Evolutionary conservation across 1,284 basidiomycete genomes (phyloP).

Genomic region (Wolfiporia cocos): DNA sequence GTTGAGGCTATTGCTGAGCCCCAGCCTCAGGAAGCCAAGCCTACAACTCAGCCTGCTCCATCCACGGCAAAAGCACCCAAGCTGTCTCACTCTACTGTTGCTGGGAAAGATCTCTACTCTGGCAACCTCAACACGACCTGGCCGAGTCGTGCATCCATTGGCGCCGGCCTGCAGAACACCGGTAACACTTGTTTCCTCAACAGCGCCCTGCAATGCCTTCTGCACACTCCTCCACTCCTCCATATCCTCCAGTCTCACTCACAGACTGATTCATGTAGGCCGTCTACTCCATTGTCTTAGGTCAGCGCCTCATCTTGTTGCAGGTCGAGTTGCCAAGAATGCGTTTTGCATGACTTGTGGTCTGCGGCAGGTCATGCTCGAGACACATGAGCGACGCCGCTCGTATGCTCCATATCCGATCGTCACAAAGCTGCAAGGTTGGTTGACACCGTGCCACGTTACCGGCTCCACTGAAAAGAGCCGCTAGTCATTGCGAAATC

Average conservation of each 20-base stretch:
- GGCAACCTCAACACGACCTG: conserved; percentile 51
- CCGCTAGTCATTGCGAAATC: conserved; percentile 83
- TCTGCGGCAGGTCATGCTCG: conserved; percentile 48
- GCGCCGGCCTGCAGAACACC: conserved; percentile 78
- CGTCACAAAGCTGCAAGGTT: conserved; percentile 64
- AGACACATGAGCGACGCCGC: conserved; percentile 38
- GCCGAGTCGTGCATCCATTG: conserved; percentile 43
- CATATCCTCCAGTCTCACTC: conserved; percentile 57
- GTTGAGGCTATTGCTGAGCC: conserved; percentile 19
- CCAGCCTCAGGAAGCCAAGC: not conserved
- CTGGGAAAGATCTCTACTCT: conserved; percentile 33
- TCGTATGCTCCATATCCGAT: conserved; percentile 60
- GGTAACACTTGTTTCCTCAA: conserved; percentile 99
- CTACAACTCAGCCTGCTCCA: conserved; percentile 4
- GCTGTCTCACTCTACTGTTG: conserved; percentile 1
- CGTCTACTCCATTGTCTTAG: not conserved
- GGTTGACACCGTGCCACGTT: conserved; percentile 22
- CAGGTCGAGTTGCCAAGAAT: conserved; percentile 47
- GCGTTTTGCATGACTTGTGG: conserved; percentile 78
- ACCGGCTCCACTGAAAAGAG: not conserved
- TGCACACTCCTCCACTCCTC: conserved; percentile 91
- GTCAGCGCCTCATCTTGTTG: conserved; percentile 9
- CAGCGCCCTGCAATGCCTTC: conserved; percentile 88
- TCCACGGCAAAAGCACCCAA: conserved; percentile 12
- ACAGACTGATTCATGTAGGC: conserved; percentile 31